These are phyloP conservation scores for Neofusicoccum umdonicola DNA, from an alignment of 2,329 filamentous ascomycete genomes.

Conservation along the genomic window DNA sequence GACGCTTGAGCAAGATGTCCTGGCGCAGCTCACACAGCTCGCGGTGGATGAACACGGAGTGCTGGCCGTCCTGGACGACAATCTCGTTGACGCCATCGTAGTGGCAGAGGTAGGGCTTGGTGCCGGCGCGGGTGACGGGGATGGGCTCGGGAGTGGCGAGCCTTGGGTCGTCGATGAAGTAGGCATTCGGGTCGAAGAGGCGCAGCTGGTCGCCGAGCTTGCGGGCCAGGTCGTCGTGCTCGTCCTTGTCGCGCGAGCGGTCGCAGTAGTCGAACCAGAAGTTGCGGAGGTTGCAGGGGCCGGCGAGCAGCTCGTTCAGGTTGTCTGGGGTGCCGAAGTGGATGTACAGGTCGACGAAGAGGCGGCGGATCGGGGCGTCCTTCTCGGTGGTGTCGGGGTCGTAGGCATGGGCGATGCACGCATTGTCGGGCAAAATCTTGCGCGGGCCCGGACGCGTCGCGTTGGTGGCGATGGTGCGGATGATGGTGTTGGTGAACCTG, in stretches of 20 bases:
- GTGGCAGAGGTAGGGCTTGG: background rate
- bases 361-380: background rate
- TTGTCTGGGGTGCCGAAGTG: background rate
- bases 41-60: background rate
- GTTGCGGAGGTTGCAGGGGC: background rate
- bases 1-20: background rate
- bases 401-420: background rate
- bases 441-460: background rate
- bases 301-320: background rate
- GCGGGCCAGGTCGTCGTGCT: background rate
- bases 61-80: background rate
- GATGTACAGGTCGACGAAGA: slow-evolving; percentile 4
- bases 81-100: slow-evolving; percentile 2
- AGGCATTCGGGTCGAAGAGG: background rate
- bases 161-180: background rate
- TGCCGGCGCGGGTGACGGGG: background rate
- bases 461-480: background rate
- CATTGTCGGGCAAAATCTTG: background rate
- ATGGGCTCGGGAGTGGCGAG: background rate
- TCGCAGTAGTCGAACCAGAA: background rate
- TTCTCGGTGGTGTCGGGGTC: background rate
- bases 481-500: background rate
- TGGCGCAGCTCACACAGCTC: background rate
- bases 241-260: background rate
- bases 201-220: background rate